Evolutionary conservation across 352 stramenopile species (phyloP).

Genomic region (Globisporangium alternatum): DNA sequence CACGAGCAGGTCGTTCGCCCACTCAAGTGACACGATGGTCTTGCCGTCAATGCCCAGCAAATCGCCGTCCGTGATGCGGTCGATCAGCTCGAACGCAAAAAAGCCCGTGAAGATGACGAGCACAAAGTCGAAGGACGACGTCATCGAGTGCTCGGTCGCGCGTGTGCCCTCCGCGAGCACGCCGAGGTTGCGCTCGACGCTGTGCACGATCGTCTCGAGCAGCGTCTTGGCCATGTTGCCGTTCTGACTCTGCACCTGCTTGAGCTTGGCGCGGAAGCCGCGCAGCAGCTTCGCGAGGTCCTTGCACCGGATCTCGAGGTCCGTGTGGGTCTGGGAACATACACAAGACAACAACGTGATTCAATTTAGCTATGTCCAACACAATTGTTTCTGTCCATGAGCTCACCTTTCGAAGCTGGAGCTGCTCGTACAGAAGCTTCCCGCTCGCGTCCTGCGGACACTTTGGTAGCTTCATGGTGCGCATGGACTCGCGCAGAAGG

Average conservation of each 20-base stretch:
- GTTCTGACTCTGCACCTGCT: conserved; percentile 81
- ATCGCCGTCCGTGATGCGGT: conserved; percentile 93
- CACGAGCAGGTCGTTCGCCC: conserved; percentile 47
- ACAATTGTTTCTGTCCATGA: background rate
- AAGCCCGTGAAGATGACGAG: conserved; percentile 90
- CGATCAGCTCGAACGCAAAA: conserved; percentile 93
- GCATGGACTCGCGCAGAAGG: conserved; percentile 93
- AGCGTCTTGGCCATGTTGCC: conserved; percentile 74
- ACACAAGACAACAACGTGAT: conserved; percentile 19
- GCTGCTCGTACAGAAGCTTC: conserved; percentile 89
- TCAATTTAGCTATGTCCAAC: background rate
- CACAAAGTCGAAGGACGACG: conserved; percentile 83
- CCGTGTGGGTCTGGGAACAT: conserved; percentile 42
- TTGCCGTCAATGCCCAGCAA: conserved; percentile 70
- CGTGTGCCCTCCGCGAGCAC: conserved; percentile 54
- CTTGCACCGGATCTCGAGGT: conserved; percentile 89
- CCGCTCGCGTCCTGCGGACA: conserved; percentile 88
- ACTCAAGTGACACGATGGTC: conserved; percentile 39
- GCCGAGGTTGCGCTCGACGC: conserved; percentile 59
- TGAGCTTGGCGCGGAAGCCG: conserved; percentile 89
- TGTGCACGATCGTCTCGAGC: conserved; percentile 56
- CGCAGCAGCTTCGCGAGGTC: conserved; percentile 92
- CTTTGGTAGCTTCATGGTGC: conserved; percentile 87
- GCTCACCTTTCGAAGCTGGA: conserved; percentile 81
- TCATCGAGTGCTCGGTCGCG: conserved; percentile 65